Conservation (phyloP, 1,284 basidiomycete species). For the Boletus sp. region DNA sequence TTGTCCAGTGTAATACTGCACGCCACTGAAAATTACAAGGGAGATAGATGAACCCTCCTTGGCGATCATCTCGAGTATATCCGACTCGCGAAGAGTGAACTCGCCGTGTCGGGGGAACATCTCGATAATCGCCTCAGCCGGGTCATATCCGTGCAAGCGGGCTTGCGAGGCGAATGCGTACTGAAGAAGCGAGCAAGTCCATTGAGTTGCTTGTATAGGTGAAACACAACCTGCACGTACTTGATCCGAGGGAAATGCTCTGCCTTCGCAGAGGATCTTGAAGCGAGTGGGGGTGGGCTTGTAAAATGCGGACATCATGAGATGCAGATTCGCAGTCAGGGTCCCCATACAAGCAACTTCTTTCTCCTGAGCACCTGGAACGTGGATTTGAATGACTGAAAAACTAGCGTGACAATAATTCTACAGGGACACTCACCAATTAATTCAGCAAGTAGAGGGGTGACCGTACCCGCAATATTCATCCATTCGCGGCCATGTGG, state of each 20-base stretch:
- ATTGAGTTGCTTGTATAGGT: slow-evolving; percentile 14
- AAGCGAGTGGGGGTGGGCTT: slow-evolving; percentile 78
- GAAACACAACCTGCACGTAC: slow-evolving; percentile 39
- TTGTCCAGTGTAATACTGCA: slow-evolving; percentile 99
- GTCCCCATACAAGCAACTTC: slow-evolving; percentile 96
- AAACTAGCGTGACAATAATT: background rate
- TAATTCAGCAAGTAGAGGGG: slow-evolving; percentile 75
- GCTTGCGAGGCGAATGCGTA: slow-evolving; percentile 94
- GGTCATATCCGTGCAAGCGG: slow-evolving; percentile 74
- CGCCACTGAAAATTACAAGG: slow-evolving; percentile 84
- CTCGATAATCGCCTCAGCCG: slow-evolving; percentile 72
- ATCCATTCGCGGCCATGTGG: slow-evolving; percentile 84
- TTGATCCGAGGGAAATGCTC: slow-evolving; percentile 95
- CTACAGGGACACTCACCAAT: slow-evolving; percentile 56
- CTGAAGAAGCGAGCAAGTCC: slow-evolving; percentile 39
- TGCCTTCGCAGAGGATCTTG: slow-evolving; percentile 95
- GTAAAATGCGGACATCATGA: slow-evolving; percentile 93
- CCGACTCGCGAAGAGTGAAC: slow-evolving; percentile 83
- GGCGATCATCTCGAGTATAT: slow-evolving; percentile 79
- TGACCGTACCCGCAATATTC: slow-evolving; percentile 69
- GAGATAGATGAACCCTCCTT: slow-evolving; percentile 75
- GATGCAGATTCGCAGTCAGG: slow-evolving; percentile 91
- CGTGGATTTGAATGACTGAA: slow-evolving; percentile 16
- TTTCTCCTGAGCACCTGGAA: slow-evolving; percentile 72
- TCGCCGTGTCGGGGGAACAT: slow-evolving; percentile 80